Evolutionary conservation across 768 basidiomycete genomes (phyloP), one percentile per base, ranked within the genome.

Genomic region (Lyophyllum decastes): DNA sequence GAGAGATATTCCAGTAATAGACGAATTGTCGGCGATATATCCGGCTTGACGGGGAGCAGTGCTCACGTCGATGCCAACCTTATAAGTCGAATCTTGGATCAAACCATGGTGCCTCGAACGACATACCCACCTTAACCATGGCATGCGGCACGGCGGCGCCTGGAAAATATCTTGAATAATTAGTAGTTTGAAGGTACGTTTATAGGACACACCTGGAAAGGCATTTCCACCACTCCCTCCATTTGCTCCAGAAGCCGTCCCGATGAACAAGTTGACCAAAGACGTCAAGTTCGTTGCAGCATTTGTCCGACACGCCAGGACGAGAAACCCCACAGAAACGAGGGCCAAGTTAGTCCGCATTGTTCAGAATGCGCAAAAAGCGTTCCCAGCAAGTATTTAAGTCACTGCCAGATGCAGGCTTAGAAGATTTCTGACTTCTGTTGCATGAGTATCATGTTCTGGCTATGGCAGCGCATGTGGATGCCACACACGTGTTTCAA

Each of bases 261-360:
- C 80, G 40, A 82, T 82, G 68, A 82, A 82, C 4, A 82, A 68
- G 54, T 82, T 81, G 0, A 80, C 80, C 9, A 81, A 66, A n/a
- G 76, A 76, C 1, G 78, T 80, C 17, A 80, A 61, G 24, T 78
- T 73, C 7, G 66, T 61, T 10, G 62, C 61, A 53, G 60, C 61
- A 38, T 51, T 45, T 5, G 43, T 34, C 41, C 24, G 24, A 38
- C 33, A 38, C 19, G 21, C 56, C 0, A 46, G 27, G 0, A 41
- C 48, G 24, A 61, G 41, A 21, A 46, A 24, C 11, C 52, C 43
- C 45, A 54, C 48, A 50, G 38, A 33, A 41, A 51, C 7, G 11
- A 38, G 14, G 14, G 35, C 35, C 35, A 17, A 12, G 16, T 38
- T 4, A 12, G 35, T 12, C 35, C 35, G 16, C 35, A 38, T 38